Evolutionary conservation across 2,329 filamentous ascomycete genomes (phyloP), one percentile per base, ranked within the genome.

Genomic region (Sclerotinia trifoliorum): DNA sequence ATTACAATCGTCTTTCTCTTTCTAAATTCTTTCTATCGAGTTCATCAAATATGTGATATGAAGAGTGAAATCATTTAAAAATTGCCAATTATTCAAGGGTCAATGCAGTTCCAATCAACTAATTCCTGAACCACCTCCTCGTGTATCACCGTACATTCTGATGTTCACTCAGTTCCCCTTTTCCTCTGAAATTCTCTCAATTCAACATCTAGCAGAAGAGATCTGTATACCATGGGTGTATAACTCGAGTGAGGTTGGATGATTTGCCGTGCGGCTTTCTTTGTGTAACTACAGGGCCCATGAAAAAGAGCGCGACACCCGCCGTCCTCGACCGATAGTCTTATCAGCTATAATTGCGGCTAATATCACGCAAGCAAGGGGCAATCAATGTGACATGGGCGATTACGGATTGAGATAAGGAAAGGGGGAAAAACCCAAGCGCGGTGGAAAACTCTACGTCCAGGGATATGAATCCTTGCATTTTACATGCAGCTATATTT

Each of bases 381-480:
- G 10, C 62, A 54, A 29, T 10, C 48, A 54, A 42, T 56, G 19
- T n/a, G 35, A 55, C 58, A 32, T 51, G 44, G 24, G 62, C 35
- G 29, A 54, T 44, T 32, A 42, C 26, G 5, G 49, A 62, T 55
- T 24, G 24, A 67, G 57, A 65, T 24, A 21, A 44, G 26, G 39
- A 58, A 57, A 35, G n/a, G 35, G 56, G 51, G 35, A 35, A 66
- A 62, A 52, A 39, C 10, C 17, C 49, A 57, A 62, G 29, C 57
- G 57, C 46, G 48, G 49, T 62, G 46, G 24, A 49, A 49, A 10
- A 60, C 64, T 56, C 42, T 52, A 46, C 51, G 42, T 64, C 48
- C 64, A 60, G 56, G 65, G 65, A 57, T 52, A 15, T 48, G n/a
- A 51, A 70, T 63, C 70, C 70, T 68, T 68, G 70, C 48, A 44